Evolutionary conservation across 352 stramenopile genomes (phyloP).

Genomic region (Globisporangium apiculatum): DNA sequence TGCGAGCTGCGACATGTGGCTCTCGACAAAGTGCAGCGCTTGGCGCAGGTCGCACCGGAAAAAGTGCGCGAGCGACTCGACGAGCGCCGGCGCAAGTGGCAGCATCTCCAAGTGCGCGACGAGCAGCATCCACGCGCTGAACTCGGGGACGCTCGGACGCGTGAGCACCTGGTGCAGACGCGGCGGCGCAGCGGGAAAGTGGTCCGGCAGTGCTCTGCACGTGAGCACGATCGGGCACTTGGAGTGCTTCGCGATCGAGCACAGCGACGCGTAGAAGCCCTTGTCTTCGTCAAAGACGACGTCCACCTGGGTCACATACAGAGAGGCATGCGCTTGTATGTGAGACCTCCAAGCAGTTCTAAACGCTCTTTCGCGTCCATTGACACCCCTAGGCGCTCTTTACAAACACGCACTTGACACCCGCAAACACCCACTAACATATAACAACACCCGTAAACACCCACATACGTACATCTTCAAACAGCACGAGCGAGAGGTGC

Average conservation of each 20-base stretch:
- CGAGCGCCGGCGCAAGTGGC: conserved; percentile 24
- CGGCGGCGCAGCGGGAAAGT: conserved; percentile 45
- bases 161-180: conserved; percentile 28
- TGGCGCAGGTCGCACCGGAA: conserved; percentile 65
- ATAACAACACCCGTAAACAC: background rate
- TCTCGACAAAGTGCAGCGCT: conserved; percentile 65
- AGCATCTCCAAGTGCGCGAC: conserved; percentile 53
- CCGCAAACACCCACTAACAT: conserved; percentile 3
- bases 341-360: background rate
- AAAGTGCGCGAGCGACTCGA: conserved; percentile 36
- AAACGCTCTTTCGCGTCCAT: too few species aligned
- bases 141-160: conserved; percentile 48
- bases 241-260: conserved; percentile 71
- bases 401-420: background rate
- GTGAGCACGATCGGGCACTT: conserved; percentile 80
- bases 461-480: conserved; percentile 54
- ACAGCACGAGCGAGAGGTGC: conserved; percentile 73
- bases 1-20: conserved; percentile 22
- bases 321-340: too few species aligned
- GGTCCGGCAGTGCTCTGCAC: conserved; percentile 48
- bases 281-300: conserved; percentile 79
- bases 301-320: conserved; percentile 27
- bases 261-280: conserved; percentile 61
- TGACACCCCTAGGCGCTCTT: too few species aligned
- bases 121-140: conserved; percentile 56